Base-by-base conservation (phyloP, 2,329 filamentous ascomycete genomes). In the Pestalotiopsis sp. region DNA sequence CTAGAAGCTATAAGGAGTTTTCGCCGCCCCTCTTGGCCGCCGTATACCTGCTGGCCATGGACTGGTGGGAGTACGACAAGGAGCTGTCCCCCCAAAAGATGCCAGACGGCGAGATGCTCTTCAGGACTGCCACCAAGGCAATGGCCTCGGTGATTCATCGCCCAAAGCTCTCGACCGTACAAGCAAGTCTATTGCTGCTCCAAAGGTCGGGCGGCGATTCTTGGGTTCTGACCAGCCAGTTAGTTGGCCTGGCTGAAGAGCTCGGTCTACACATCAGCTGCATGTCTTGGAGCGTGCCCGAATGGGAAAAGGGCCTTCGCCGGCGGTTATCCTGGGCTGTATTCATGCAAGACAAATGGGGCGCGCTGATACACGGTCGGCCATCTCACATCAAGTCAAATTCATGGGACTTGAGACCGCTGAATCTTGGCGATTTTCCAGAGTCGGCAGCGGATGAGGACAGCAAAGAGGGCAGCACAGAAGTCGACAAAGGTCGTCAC, bases 291-390 rank as follows among this genome's bases (percentile, higher is more conserved):
- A 79, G 82, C 12, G 84, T 90, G 57, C 87, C 87, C 1, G 77
- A 79, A 13, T 88, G 87, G 86, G 88, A 90, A 75, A 83, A 85
- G 62, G 84, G 85, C 5, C 76, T 90, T 23, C 81, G 88, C 31
- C 88, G 86, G 74, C 81, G 88, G 20, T 77, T 90, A 11, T 86
- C 84, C 4, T 91, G 88, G 88, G 87, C 84, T 11, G 77, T 89
- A 1, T 90, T 83, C 72, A 87, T 89, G 81, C 88, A 90, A 74
- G 88, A 90, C 71, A 87, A 85, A 72, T 90, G 86, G 88, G 82
- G 82, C 2, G 81, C 84, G 7, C 76, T 87, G 52, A 83, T 85
- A 17, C 83, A 86, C 73, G 86, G 87, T 5, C 82, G 87, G 61
- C 86, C 85, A 20, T 83, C 82, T 17, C 83, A 87, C 68, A 85